These are phyloP conservation scores for Medicago truncatula DNA, from an alignment of 306 rosid species.

Conservation along the genomic window MtrunA17r5.0-ANR NC_053047.1:11178001-11178500, in stretches of 20 bases:
- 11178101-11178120: conserved; percentile 72
- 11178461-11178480: neutral
- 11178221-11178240: neutral
- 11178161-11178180: conserved; percentile 57
- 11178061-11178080: conserved; percentile 79
- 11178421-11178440: neutral
- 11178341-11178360: neutral
- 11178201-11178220: neutral
- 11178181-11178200: conserved; percentile 30
- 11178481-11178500: neutral
- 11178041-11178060: neutral
- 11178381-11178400: no score
- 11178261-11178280: neutral
- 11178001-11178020: neutral
- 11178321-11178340: no score
- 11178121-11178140: conserved; percentile 78
- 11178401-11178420: no score
- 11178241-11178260: neutral
- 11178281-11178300: neutral
- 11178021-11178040: neutral
- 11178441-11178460: neutral
- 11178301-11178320: neutral
- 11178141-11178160: conserved; percentile 95
- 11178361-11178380: neutral
- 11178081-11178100: conserved; percentile 67